Evolutionary conservation across 371 early-diverging fungal genomes (phyloP), one percentile per base, ranked within the genome.

Genomic region (Mortierella sp.): DNA sequence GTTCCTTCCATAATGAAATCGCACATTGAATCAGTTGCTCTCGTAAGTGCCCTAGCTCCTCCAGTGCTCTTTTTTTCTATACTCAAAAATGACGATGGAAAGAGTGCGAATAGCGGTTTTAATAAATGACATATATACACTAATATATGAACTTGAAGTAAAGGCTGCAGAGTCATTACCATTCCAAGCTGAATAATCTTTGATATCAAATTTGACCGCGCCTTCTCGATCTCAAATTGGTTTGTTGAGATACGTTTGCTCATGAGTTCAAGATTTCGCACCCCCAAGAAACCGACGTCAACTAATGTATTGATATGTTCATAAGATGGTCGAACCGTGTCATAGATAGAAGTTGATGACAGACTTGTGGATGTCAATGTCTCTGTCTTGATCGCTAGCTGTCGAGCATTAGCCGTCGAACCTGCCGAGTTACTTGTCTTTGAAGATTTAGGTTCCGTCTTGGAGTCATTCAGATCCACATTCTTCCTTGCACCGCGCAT

Each of bases 41-140:
- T 19, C 72, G 68, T 12, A 78, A 22, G 26, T 56, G 29, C 1
- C 66, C 64, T n/a, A 78, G 63, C 35, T 78, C 79, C 35, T 68
- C 66, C 34, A 78, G 26, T 13, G 79, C 79, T 53, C 79, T 68
- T 22, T 70, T 78, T 73, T 78, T 78, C 79, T 78, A 70, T 2
- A 49, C 19, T 35, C 32, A 31, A 26, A n/a, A 32, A 28, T 53
- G 53, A 53, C 23, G 5, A 19, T 9, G 49, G 23, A 15, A 40
- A 57, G 13, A 26, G 12, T 15, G n/a, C 8, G 42, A 4, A 42
- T 8, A 57, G 34, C 5, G 35, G 19, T 5, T 22, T 57, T 31
- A 57, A 57, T 35, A 49, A 12, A 37, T 34, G 54, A 17, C 32
- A 60, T 43, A 29, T 40, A 43, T 32, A 12, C 5, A 17, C 26